Evolutionary conservation across 2,329 filamentous ascomycete species (phyloP).

Genomic region (Colletotrichum sp.): DNA sequence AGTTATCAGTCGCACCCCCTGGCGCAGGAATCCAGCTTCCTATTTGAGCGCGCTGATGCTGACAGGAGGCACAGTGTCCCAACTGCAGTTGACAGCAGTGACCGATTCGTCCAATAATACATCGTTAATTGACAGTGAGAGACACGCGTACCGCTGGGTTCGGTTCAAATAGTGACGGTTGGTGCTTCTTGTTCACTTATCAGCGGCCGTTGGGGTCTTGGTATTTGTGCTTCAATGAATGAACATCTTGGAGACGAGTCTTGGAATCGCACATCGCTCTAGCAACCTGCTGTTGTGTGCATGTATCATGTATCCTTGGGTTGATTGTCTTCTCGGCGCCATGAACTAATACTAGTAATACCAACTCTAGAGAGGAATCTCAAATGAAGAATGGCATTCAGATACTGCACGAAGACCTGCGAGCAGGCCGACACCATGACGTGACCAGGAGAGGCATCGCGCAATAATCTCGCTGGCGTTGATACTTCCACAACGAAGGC

Average conservation of each 20-base stretch:
- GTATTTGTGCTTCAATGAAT: neutral
- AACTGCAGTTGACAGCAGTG: neutral
- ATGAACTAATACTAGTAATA: neutral
- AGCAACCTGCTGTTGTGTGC: accelerated
- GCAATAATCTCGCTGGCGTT: neutral
- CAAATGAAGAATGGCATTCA: too few relatives aligned
- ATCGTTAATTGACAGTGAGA: neutral
- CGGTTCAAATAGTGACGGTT: neutral
- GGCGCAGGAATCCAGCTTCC: neutral
- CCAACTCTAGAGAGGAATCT: too few relatives aligned
- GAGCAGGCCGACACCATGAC: neutral
- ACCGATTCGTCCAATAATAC: neutral
- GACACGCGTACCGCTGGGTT: neutral
- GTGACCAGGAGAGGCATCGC: neutral
- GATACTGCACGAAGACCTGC: too few relatives aligned
- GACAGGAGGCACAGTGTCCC: neutral
- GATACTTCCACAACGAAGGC: neutral
- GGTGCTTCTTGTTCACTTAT: neutral
- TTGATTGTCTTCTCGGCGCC: neutral
- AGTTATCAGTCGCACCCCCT: neutral
- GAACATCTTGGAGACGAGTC: accelerated
- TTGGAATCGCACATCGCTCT: neutral
- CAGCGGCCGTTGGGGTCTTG: neutral
- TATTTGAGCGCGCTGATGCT: neutral
- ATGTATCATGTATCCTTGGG: neutral